Base-by-base conservation (phyloP, 1,284 basidiomycete species). In the Mycosarcoma mackinlayi region DNA sequence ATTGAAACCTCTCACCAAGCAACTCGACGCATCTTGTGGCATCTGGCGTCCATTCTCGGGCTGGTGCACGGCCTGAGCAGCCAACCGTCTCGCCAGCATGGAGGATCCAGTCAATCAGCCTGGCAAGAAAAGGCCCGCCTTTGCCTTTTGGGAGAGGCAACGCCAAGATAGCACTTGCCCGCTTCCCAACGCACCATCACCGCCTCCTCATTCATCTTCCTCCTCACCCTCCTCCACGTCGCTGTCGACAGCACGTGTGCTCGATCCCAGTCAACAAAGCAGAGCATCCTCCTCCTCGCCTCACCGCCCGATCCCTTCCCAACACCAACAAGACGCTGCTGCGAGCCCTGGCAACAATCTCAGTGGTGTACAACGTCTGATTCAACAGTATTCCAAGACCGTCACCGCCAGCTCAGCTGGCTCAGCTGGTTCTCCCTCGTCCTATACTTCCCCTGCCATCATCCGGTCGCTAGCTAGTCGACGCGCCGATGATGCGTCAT, bases 71-170 rank as follows among this genome's bases (percentile, higher is more conserved):
- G 51, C 27, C 51, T 18, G 23, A 35, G 27, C 10, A 38, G 34
- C 49, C 24, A 6, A 19, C 21, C 31, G 18, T 34, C 34, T 11
- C 33, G 25, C 52, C 28, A 34, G n/a, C 37, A 70, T 70, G 67
- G 67, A 70, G 57, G 67, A 57, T 16, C 62, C 67, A 2, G 42
- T 65, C n/a, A 55, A 47, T 16, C 56, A 45, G 9, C 24, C 49
- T 16, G 39, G 16, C 27, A 65, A 65, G 31, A 70, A 65, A 50
- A 70, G 58, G 51, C 62, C 62, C 19, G 58, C 62, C 3, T 65
- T 70, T 42, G 67, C 67, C 14, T 70, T 70, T 19, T 70, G 67
- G 67, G 67, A 70, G 27, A 33, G 67, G 19, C 67, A 61, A 28
- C 45, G 54, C 40, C 57, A 57, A 25, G 46, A 56, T 39, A 57